A percentile compares a stretch with the other conserved stretches of the same genome.
Conservation (phyloP, 768 basidiomycete genomes). For the Pholiota conissans region DNA sequence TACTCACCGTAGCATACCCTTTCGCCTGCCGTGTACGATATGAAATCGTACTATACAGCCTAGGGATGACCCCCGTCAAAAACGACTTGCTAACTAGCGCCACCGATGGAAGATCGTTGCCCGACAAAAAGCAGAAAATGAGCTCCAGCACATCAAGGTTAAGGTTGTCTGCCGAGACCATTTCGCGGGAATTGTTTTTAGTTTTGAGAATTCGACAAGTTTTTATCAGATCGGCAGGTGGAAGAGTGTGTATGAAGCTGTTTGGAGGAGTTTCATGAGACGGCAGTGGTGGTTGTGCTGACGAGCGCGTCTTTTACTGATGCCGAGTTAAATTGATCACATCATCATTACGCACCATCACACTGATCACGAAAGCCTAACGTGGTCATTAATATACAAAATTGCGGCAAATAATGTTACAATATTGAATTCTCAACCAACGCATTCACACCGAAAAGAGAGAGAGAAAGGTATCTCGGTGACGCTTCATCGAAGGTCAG, state of each 20-base stretch:
- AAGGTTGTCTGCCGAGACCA: conserved; percentile 68
- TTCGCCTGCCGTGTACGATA: conserved; percentile 60
- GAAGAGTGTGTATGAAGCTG: background rate
- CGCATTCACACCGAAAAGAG: too few relatives aligned
- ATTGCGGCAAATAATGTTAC: too few relatives aligned
- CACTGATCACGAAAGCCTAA: too few relatives aligned
- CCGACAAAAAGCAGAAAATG: conserved; percentile 56
- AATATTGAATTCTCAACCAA: background rate
- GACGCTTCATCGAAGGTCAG: conserved; percentile 14
- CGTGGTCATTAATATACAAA: too few relatives aligned
- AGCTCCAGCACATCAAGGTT: conserved; percentile 73
- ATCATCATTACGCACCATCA: background rate
- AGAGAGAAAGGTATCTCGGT: background rate
- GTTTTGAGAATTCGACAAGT: background rate
- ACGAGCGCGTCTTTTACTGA: background rate
- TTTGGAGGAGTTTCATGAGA: background rate
- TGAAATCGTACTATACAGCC: conserved; percentile 56
- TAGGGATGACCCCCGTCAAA: conserved; percentile 60
- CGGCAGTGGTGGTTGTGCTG: background rate
- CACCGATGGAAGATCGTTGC: conserved; percentile 57
- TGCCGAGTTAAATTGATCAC: background rate
- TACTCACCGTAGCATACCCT: conserved; percentile 49
- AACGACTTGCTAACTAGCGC: conserved; percentile 70
- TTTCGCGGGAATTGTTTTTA: conserved; percentile 21
- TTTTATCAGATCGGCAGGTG: background rate